These are phyloP conservation scores for Microbotryomycetes sp. DNA, from an alignment of 1,284 basidiomycete genomes.

Conservation along the genomic window DNA sequence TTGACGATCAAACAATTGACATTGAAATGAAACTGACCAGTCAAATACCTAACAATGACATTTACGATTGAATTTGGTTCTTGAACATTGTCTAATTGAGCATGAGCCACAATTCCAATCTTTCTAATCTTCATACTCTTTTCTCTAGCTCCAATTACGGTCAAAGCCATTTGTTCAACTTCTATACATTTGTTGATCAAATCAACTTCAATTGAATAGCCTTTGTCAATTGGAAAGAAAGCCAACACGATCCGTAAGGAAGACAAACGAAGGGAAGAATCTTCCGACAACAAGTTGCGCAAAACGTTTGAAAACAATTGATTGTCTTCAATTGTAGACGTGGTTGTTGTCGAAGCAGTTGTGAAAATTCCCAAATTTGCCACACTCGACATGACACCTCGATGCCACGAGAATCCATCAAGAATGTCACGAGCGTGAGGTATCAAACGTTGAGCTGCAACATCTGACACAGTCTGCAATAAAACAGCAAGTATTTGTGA, in stretches of 20 bases:
- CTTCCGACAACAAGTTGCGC: constrained; percentile 46
- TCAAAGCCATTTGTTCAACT: constrained; percentile 36
- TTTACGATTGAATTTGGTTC: constrained; percentile 28
- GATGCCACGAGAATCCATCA: constrained; percentile 35
- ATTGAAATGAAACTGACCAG: constrained; percentile 49
- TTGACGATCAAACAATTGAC: constrained; percentile 52
- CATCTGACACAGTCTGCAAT: not conserved
- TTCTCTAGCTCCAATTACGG: constrained; percentile 69
- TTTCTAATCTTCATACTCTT: constrained; percentile 60
- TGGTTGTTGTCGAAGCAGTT: constrained; percentile 3
- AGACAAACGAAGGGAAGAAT: constrained; percentile 43
- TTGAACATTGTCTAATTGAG: constrained; percentile 25
- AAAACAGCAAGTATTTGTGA: not conserved
- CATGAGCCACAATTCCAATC: constrained; percentile 36
- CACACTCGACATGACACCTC: constrained; percentile 28
- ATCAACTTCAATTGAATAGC: constrained; percentile 8
- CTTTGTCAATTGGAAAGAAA: constrained; percentile 16
- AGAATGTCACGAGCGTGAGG: constrained; percentile 22
- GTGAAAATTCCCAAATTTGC: constrained; percentile 20
- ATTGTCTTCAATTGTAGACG: not conserved
- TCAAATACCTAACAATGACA: constrained; percentile 41
- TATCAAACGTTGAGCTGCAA: not conserved
- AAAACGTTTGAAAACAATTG: constrained; percentile 33
- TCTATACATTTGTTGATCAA: constrained; percentile 34
- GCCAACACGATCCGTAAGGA: constrained; percentile 43